Base-by-base conservation (phyloP, 208 protist genomes). In the Eutreptiella sp. region DNA sequence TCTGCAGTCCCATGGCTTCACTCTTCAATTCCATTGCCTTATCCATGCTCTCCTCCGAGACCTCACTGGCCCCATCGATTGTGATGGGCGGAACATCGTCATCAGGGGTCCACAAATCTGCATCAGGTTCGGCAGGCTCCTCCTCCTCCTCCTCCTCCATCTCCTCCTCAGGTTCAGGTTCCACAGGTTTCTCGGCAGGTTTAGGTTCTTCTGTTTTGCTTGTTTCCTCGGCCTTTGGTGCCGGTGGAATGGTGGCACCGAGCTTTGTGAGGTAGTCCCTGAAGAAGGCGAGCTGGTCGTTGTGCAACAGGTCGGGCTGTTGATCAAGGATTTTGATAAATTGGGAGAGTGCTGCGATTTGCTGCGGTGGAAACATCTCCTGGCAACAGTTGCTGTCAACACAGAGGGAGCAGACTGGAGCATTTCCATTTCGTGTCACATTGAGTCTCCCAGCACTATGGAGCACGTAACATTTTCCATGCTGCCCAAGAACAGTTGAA, bases 21-120 rank as follows among this genome's bases (percentile, higher is more conserved):
- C 62, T 79, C 63, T 85, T 85, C 0, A 85, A 69, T 16, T 46
- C 58, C 58, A 73, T 70, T 7, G 80, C 83, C 11, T 70, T 70
- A 39, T 88, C 78, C 28, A 59, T 48, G 38, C 81, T 73, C 14
- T 66, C 78, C 14, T 84, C 76, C 50, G 33, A 24, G 7, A n/a
- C 7, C 14, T n/a, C 7, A 26, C 39, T 32, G 36, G 33, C 50
- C 7, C 29, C 50, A 23, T 31, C 50, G 9, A 57, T 7, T 16
- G 31, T 33, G 50, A 41, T 33, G 36, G 33, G 31, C 50, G 33
- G 33, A 14, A 16, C 50, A 39, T 24, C 50, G n/a, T 46, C 50
- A 16, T 41, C 24, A 7, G 50, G 50, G 9, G 39, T 42, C 11
- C 9, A 11, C 9, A 33, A 33, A 36, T 41, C 7, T 33, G 14